A percentile compares a stretch with the other conserved stretches of the same genome.
phyloP scores from a whole-genome alignment of 305 asterid genomes.

The Solanum hybrid region DNA sequence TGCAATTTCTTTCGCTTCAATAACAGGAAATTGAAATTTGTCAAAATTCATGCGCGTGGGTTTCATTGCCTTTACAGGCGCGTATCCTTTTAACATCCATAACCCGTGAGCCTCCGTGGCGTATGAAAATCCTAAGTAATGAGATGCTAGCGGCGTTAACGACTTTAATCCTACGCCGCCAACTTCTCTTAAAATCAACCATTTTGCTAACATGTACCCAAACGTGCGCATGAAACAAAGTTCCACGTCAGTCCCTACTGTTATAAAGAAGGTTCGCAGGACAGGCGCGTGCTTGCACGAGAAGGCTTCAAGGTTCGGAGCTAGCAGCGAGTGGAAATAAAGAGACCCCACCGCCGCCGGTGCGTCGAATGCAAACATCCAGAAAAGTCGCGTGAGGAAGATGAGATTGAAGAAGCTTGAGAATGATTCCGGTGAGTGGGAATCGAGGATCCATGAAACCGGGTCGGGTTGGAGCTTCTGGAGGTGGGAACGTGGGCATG shows the following conservation, averaged over 20 bases:
- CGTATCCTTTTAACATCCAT: conserved; percentile 65
- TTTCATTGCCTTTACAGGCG: conserved; percentile 64
- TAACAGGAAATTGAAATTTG: conserved; percentile 23
- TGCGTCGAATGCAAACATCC: conserved; percentile 54
- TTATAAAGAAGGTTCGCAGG: conserved; percentile 47
- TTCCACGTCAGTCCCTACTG: conserved; percentile 70
- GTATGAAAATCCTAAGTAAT: conserved; percentile 47
- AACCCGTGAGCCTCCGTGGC: conserved; percentile 68
- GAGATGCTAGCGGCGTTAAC: conserved; percentile 22
- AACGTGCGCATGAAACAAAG: conserved; percentile 63
- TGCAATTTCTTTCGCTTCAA: conserved; percentile 45
- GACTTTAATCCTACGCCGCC: conserved; percentile 31
- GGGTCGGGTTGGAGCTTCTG: conserved; percentile 56
- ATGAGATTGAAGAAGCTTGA: conserved; percentile 62
- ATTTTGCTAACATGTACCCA: conserved; percentile 69
- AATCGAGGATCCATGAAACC: conserved; percentile 59
- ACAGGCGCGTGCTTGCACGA: conserved; percentile 50
- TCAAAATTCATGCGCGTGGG: conserved; percentile 22
- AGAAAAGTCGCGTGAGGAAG: conserved; percentile 65
- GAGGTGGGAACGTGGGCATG: conserved; percentile 60
- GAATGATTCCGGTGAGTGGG: conserved; percentile 76
- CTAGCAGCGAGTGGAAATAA: conserved; percentile 49
- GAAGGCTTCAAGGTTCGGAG: conserved; percentile 48
- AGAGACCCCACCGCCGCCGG: conserved; percentile 58
- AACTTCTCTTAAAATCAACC: conserved; percentile 48